These are phyloP conservation scores for Trichothecium roseum DNA, from an alignment of 2,329 filamentous ascomycete genomes.

Conservation along the genomic window DNA sequence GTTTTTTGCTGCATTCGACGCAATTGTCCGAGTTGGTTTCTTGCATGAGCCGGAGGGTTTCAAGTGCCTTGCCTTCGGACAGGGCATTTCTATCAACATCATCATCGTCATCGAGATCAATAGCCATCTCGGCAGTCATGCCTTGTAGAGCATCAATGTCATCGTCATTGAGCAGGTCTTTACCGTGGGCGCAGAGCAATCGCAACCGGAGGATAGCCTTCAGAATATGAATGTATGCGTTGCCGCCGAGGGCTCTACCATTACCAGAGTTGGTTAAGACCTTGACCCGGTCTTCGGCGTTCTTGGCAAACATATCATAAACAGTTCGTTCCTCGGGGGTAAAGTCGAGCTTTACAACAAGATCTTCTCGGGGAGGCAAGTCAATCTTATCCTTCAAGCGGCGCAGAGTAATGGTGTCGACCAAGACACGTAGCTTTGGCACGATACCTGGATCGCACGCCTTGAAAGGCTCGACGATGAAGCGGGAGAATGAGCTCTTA, in stretches of 20 bases:
- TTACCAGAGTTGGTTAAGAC: slow-evolving; percentile 52
- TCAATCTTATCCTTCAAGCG: slow-evolving; percentile 87
- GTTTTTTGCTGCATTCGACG: slow-evolving; percentile 54
- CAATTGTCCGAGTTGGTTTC: slow-evolving; percentile 73
- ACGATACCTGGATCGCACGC: slow-evolving; percentile 74
- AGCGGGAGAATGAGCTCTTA: slow-evolving; percentile 60
- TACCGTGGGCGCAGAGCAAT: slow-evolving; percentile 87
- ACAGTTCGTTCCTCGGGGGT: slow-evolving; percentile 62
- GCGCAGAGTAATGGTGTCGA: slow-evolving; percentile 88
- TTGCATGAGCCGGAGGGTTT: slow-evolving; percentile 74
- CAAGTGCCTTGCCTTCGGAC: slow-evolving; percentile 65
- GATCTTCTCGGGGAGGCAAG: slow-evolving; percentile 63
- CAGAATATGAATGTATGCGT: slow-evolving; percentile 86
- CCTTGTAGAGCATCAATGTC: slow-evolving; percentile 75
- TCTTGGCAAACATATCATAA: slow-evolving; percentile 76
- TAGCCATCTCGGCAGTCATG: slow-evolving; percentile 72
- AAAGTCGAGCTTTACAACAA: slow-evolving; percentile 66
- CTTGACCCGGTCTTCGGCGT: slow-evolving; percentile 70
- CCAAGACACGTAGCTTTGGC: slow-evolving; percentile 74
- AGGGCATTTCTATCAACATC: slow-evolving; percentile 48
- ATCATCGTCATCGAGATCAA: slow-evolving; percentile 76
- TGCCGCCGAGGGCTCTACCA: slow-evolving; percentile 63
- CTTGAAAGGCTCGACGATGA: slow-evolving; percentile 81
- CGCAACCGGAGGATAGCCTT: slow-evolving; percentile 85
- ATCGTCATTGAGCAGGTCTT: slow-evolving; percentile 75